Conservation (phyloP, 2,329 filamentous ascomycete species). For the Pyricularia pennisetigena region DNA sequence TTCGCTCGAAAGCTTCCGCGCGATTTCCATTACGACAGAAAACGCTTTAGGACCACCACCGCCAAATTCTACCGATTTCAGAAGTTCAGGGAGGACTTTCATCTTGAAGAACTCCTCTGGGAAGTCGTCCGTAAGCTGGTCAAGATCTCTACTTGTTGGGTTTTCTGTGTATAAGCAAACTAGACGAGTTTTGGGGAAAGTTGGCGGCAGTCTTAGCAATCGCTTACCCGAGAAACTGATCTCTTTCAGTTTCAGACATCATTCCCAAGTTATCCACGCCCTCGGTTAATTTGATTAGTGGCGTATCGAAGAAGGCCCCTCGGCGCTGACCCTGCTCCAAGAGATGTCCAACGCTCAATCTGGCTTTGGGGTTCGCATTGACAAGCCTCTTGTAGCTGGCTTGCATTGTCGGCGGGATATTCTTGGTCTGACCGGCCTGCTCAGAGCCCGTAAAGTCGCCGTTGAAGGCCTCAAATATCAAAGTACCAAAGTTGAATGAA, state of each 20-base stretch:
- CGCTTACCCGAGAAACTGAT: slow-evolving; percentile 64
- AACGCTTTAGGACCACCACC: slow-evolving; percentile 91
- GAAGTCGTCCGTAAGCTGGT: slow-evolving; percentile 83
- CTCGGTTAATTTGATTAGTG: slow-evolving; percentile 84
- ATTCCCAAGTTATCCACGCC: slow-evolving; percentile 88
- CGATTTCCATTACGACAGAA: slow-evolving; percentile 80
- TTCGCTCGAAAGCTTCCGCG: slow-evolving; percentile 74
- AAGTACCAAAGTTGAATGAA: slow-evolving; percentile 73
- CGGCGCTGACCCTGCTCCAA: slow-evolving; percentile 76
- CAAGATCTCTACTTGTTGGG: slow-evolving; percentile 49
- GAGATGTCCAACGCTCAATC: slow-evolving; percentile 76
- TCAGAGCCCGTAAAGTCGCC: slow-evolving; percentile 67
- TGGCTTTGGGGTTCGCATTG: slow-evolving; percentile 80
- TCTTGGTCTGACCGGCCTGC: slow-evolving; percentile 77
- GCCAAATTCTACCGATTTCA: slow-evolving; percentile 99
- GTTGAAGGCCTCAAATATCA: slow-evolving; percentile 90
- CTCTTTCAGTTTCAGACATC: slow-evolving; percentile 75
- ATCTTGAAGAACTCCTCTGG: slow-evolving; percentile 97
- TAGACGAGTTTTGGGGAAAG: not conserved
- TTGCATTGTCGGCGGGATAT: slow-evolving; percentile 80
- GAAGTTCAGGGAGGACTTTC: slow-evolving; percentile 86
- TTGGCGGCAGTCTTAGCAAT: not conserved
- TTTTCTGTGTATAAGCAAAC: not conserved
- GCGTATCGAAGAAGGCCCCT: slow-evolving; percentile 86
- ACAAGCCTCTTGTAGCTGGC: slow-evolving; percentile 83